Base-by-base conservation (phyloP, 1,139 yeast species). In the Casaregolazyma suthepensis region DNA sequence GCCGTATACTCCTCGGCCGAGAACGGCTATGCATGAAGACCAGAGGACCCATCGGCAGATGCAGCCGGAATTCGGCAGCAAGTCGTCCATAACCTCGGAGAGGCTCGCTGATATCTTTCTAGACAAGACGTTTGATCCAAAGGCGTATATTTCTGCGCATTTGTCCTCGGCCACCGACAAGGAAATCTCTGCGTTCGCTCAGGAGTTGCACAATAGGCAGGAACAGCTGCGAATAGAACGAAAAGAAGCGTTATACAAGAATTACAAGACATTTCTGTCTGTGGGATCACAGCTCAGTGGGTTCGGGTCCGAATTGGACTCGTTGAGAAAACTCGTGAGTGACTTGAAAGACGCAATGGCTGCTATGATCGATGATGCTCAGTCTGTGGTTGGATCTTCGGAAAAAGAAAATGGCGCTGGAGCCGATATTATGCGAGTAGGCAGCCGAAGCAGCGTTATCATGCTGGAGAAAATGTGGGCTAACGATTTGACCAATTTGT, bases 381-480 rank as follows among this genome's bases (percentile, higher is more conserved):
- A 81, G 60, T 15, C 38, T 12, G 45, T 29, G 13, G 37, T 47
- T 5, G 43, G 44, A 9, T 17, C 44, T 6, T 22, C 35, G 3
- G 26, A 43, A n/a, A 15, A 15, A 3, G 43, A 18, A 12, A 17
- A 23, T 18, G 40, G 26, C 2, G 15, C 10, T n/a, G 44, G 45
- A 5, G 48, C 47, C 15, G 43, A 29, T 37, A 48, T 43, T 43
- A 26, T 45, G 35, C 15, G 42, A 13, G n/a, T 42, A 17, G 46
- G 51, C 2, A 42, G 48, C 10, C 71, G 94, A 48, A 80, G 87
- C 51, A 83, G 91, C 52, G 82, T 90, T 52, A 63, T 85, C 55
- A 81, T 87, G 51, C 74, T 88, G 57, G 94, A 87, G 66, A 83
- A 81, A 63, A 79, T 86, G 76, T 88, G 96, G 96, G 87, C 84